Base-by-base conservation (phyloP, 345 rosid genomes). In the Carallia pectinifolia region DNA sequence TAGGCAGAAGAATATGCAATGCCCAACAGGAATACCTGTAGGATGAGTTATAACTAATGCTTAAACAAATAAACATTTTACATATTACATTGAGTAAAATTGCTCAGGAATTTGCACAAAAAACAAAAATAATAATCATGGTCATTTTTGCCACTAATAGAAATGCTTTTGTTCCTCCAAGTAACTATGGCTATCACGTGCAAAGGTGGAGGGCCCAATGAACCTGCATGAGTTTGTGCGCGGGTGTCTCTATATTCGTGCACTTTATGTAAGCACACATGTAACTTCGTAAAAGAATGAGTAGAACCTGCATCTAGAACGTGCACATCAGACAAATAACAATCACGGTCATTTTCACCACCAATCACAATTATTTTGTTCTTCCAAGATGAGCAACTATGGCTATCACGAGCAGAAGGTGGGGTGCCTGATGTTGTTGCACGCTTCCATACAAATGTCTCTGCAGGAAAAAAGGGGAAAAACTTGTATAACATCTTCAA, bases 331-430 rank as follows among this genome's bases (percentile, higher is more conserved):
- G 97, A 90, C 78, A 92, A 75, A 77, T 92, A 95, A 77, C 84
- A 89, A 84, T 95, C 99, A 77, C 83, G 88, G 30, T 88, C 94
- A 85, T 95, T 96, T 89, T 95, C 99, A 59, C 99, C 99, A 55
- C 99, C 99, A 71, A 92, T 81, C 48, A 95, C 94, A 64, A 95
- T 82, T 53, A 95, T 74, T 67, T 88, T 88, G 81, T 87, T 90
- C 84, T 87, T 89, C 98, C 98, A 92, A 68, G 96, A 85, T 66
- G 99, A 90, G 84, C 98, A 95, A 72, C 90, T 80, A 78, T 95
- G 99, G 81, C 99, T 89, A 82, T 95, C 99, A 19, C 99, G 89
- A 4, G 89, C 88, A 73, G 99, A 88, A 62, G 99, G 99, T 70
- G 91, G 91, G 68, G 58, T 78, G 64, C 99, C 99, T 7, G 89